Base-by-base conservation (phyloP, 352 stramenopile genomes). In the Pythium sukuiense region DNA sequence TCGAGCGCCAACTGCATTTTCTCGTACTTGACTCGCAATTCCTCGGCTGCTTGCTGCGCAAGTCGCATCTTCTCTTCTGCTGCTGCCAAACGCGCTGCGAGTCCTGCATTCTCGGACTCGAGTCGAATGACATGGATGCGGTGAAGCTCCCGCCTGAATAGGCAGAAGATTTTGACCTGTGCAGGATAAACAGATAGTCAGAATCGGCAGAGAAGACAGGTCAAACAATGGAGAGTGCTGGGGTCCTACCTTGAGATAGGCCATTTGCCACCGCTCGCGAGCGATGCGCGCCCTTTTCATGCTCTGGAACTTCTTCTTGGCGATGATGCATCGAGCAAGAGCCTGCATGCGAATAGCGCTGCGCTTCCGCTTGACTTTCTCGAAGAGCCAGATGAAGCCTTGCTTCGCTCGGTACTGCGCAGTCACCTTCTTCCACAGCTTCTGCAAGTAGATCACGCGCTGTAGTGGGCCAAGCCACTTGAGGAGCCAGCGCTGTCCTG, bases 401-500 rank as follows among this genome's bases (percentile, higher is more conserved):
- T 82, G 83, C 67, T 93, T 93, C 20, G 82, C 85, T 33, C 83
- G 55, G 35, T 88, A 93, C 61, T 93, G 83, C 8, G 80, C 73
- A 27, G 76, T 84, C 11, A 90, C 79, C 72, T 90, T 92, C 65
- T 90, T 90, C 81, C 87, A 95, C 18, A 87, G 80, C 64, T 93
- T 93, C 50, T 95, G 87, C 54, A 95, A 54, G 70, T 93, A 95
- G 65, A 95, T 89, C 3, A 92, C 80, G 16, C 82, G 82, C 62
- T 93, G 80, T 24, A 95, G 59, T 41, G 87, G 87, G 3, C 85
- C 87, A 8, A 95, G 73, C 87, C 87, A 95, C 68, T 89, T 92
- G n/a, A 95, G 75, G 30, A 95, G 55, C 87, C 87, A 95, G 0
- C 83, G 85, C 57, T 93, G 87, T 18, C 73, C 66, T 1, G 69